These are phyloP conservation scores for Aspergillus pseudoviridinutans DNA, from an alignment of 2,329 filamentous ascomycete species.

Conservation along the genomic window DNA sequence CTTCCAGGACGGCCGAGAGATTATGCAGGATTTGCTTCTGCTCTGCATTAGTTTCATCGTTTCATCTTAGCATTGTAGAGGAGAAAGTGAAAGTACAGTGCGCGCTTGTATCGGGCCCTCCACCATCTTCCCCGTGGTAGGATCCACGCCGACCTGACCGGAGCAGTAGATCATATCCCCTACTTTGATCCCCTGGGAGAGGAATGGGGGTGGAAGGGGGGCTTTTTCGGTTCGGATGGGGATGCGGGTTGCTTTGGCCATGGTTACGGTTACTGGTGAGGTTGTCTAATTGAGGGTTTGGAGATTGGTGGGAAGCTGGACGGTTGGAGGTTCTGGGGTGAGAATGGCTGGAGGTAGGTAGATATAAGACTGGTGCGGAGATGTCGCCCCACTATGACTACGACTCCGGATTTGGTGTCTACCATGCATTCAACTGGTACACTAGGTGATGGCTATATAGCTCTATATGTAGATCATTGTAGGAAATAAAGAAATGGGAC, in stretches of 20 bases:
- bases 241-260: slow-evolving; percentile 12
- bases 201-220: slow-evolving; percentile 47
- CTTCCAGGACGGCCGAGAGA: slow-evolving; percentile 56
- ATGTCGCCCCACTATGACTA: background rate
- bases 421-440: background rate
- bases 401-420: background rate
- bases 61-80: background rate
- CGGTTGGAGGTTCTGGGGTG: background rate
- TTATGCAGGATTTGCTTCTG: slow-evolving; percentile 51
- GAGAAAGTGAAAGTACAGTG: slow-evolving; percentile 36
- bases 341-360: too few species aligned
- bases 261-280: background rate
- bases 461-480: background rate
- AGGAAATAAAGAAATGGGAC: background rate
- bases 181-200: slow-evolving; percentile 56
- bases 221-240: slow-evolving; percentile 42
- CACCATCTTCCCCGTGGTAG: slow-evolving; percentile 49
- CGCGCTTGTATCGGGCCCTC: slow-evolving; percentile 53
- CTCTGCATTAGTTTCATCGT: background rate
- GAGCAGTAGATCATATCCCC: slow-evolving; percentile 66
- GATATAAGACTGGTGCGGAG: background rate
- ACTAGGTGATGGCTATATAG: background rate
- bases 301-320: too few species aligned
- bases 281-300: too few species aligned
- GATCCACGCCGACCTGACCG: slow-evolving; percentile 57